Conservation (phyloP, 306 rosid species). For the Trifolium fragiferum region DNA sequence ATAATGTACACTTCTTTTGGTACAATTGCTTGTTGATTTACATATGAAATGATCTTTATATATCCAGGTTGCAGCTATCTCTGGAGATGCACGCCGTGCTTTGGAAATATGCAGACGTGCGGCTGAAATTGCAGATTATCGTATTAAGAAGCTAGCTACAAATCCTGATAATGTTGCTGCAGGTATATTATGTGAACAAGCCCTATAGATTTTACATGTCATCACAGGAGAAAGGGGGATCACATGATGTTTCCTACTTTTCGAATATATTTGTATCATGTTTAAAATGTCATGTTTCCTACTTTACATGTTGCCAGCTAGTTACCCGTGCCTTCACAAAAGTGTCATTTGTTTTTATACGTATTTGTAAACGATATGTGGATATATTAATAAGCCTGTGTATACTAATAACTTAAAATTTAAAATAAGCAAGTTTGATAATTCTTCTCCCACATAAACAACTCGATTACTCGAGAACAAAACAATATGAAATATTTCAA, state of each 20-base stretch:
- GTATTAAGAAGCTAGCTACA: conserved; percentile 54
- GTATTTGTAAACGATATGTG: neutral
- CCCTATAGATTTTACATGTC: conserved; percentile 17
- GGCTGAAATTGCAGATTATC: conserved; percentile 89
- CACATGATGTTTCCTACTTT: conserved; percentile 16
- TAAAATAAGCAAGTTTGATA: neutral
- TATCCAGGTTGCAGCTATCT: conserved; percentile 89
- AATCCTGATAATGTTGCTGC: conserved; percentile 45
- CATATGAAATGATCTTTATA: conserved; percentile 35
- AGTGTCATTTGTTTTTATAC: conserved; percentile 10
- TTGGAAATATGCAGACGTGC: conserved; percentile 94
- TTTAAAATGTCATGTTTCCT: conserved; percentile 15
- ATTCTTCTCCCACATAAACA: neutral
- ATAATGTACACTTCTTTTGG: conserved; percentile 23
- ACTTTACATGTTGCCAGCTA: conserved; percentile 1
- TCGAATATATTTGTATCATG: conserved; percentile 13
- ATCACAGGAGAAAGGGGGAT: conserved; percentile 21
- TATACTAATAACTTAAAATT: neutral
- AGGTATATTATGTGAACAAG: conserved; percentile 60
- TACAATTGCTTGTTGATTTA: conserved; percentile 18
- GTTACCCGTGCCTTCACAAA: neutral
- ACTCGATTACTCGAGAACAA: neutral
- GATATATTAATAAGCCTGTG: neutral
- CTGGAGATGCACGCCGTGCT: conserved; percentile 99
- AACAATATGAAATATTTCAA: neutral